Evolutionary conservation across 192 early-diverging fungal species (phyloP), one percentile per base, ranked within the genome.

Genomic region (Rhizophlyctis rosea): DNA sequence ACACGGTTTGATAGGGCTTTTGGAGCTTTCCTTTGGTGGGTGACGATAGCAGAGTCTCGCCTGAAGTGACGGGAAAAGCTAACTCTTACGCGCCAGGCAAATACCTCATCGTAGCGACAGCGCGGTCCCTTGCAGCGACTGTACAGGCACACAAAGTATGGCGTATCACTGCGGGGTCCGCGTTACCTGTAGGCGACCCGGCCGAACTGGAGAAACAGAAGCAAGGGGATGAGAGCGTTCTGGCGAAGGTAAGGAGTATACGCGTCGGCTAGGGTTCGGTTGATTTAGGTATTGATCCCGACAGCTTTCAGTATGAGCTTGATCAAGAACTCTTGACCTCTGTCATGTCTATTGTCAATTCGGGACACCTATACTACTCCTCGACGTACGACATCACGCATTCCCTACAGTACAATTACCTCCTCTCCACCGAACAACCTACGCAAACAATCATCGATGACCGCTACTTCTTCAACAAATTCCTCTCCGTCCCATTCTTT

Each of bases 141-240:
- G 48, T 83, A 29, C 81, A 83, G 57, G 23, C 73, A 3, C 78
- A 80, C 65, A 83, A 83, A 56, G 60, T 80, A n/a, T 83, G 81
- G 81, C 51, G 64, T 16, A 71, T 83, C 23, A 75, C 73, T 14
- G 54, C 55, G 5, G 74, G 57, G 35, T 53, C 34, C 18, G 47
- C 67, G 18, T 57, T 81, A 29, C 69, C 74, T 29, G 33, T 81
- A 33, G 76, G 74, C 27, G 31, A 55, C 32, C 2, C 31, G 47
- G 25, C n/a, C 33, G 59, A 62, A 13, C 11, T n/a, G 55, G 21
- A 3, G 54, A 39, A 32, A 49, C 21, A 30, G 16, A 27, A 50
- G 49, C 24, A 44, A 24, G 18, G 61, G 32, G 65, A 73, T 64
- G 64, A 74, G 5, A 11, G 62, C 5, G 50, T 48, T 28, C 54